Conservation (phyloP, 2,329 filamentous ascomycete genomes). For the Ophiocordyceps camponoti-saundersi region DNA sequence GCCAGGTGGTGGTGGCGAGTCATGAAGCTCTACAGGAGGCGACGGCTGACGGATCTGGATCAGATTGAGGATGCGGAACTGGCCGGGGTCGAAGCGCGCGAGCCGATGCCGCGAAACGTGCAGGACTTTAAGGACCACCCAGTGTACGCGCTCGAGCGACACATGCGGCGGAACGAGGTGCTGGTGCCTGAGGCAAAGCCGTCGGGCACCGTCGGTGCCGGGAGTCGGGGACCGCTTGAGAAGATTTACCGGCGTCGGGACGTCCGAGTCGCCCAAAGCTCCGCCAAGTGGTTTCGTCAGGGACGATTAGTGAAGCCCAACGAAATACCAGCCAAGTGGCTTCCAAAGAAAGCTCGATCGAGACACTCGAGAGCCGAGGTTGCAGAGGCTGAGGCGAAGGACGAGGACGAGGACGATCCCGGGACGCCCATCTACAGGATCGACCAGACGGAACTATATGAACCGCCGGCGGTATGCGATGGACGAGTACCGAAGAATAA, state of each 20-base stretch:
- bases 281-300: constrained; percentile 80
- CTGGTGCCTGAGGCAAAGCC: constrained; percentile 51
- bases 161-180: constrained; percentile 70
- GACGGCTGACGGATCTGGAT: constrained; percentile 45
- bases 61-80: constrained; percentile 73
- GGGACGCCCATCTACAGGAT: constrained; percentile 42
- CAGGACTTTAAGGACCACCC: constrained; percentile 81
- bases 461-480: constrained; percentile 56
- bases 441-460: constrained; percentile 56
- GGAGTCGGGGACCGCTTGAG: constrained; percentile 47
- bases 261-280: constrained; percentile 60
- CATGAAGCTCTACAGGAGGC: constrained; percentile 28
- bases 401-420: constrained; percentile 11
- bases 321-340: constrained; percentile 68
- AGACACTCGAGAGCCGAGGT: constrained; percentile 5
- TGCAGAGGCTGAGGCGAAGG: constrained; percentile 12
- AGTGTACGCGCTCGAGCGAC: constrained; percentile 66
- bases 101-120: constrained; percentile 75
- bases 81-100: constrained; percentile 49
- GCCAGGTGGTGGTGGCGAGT: constrained; percentile 36
- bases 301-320: constrained; percentile 63
- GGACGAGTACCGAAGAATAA: constrained; percentile 76
- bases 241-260: constrained; percentile 69
- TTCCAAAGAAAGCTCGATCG: constrained; percentile 29
- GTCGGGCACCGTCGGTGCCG: constrained; percentile 62